A percentile compares a stretch with the other conserved stretches of the same genome.
These are phyloP conservation scores for Colletotrichum eleusines DNA, from an alignment of 2,329 filamentous ascomycete genomes.

Conservation along the genomic window DNA sequence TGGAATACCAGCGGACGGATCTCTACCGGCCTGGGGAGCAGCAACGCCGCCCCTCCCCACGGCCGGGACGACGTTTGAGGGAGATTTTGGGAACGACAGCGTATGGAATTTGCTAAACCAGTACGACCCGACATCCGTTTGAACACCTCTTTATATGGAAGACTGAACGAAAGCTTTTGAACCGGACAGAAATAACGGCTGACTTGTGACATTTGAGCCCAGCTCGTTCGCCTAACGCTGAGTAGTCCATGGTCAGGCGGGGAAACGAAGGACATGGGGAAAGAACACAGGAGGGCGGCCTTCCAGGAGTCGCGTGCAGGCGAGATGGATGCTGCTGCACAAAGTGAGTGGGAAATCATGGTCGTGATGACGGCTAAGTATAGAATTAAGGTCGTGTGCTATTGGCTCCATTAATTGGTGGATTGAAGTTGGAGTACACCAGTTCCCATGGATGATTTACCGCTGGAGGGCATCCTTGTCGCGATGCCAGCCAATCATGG, in stretches of 20 bases:
- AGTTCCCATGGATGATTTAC: constrained; percentile 14
- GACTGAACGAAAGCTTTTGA: constrained; percentile 19
- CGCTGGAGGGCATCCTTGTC: constrained; percentile 15
- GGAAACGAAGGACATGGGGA: background rate
- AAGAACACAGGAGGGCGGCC: constrained; percentile 34
- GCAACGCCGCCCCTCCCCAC: constrained; percentile 43
- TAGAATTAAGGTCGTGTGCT: constrained; percentile 9
- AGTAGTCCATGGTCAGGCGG: background rate
- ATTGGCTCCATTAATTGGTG: constrained; percentile 27
- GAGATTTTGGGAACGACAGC: constrained; percentile 66
- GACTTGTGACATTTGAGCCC: background rate
- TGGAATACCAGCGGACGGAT: constrained; percentile 52
- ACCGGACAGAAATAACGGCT: constrained; percentile 20
- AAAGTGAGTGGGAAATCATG: background rate
- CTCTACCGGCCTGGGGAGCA: constrained; percentile 44
- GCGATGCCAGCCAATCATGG: constrained; percentile 8
- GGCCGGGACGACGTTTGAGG: constrained; percentile 63
- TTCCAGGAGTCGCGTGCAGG: constrained; percentile 4
- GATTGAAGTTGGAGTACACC: constrained; percentile 13
- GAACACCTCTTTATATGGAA: constrained; percentile 13
- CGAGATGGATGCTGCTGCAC: background rate
- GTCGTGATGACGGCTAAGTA: constrained; percentile 22
- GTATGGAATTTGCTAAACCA: constrained; percentile 69
- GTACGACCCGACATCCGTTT: constrained; percentile 50
- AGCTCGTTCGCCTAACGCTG: constrained; percentile 1